Evolutionary conservation across 2,329 filamentous ascomycete species (phyloP), one percentile per base, ranked within the genome.

Genomic region (Thelonectria discophora): DNA sequence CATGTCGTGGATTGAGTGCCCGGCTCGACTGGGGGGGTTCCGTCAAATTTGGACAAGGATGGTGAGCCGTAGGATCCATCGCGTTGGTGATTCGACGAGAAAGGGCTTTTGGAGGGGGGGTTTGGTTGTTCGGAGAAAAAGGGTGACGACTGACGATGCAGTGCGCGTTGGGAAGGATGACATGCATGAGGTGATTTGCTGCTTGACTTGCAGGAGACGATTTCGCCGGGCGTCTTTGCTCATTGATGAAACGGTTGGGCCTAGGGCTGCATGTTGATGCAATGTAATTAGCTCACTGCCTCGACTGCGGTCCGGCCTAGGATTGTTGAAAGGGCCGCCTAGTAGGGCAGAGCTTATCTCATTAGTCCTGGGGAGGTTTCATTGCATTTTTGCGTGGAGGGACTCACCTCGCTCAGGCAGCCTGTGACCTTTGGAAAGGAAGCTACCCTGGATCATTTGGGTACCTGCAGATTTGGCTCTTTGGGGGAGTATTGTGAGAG

Each of bases 21-120:
- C 51, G 47, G 39, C 47, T 39, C 15, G 58, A 46, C 52, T 30
- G 46, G 47, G 58, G 58, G 40, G 46, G 47, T n/a, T n/a, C 27
- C 32, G 30, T 60, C 39, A 27, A 40, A 30, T 30, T 55, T 27
- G 11, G 58, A 55, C 58, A 60, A 60, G 58, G 58, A 50, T 60
- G 52, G 47, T 50, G 52, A 60, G 58, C 58, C 58, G 55, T 60
- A 54, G 50, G 39, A 55, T 55, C 53, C 53, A 48, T 48, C 43
- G 52, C 46, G 48, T 51, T 51, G 51, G 48, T 50, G 51, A 60
- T 50, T 48, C 52, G 34, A 49, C n/a, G 24, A 32, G 21, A 32
- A 40, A 50, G 50, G 9, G 27, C 27, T 30, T 46, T 3, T 21
- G 7, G 11, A 20, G 17, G 12, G 12, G 42, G 34, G 21, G 3